Percentiles rank a stretch among this genome's conserved stretches.
phyloP scores from a whole-genome alignment of 179 eudicot species.

The Actinidia polygama region DNA sequence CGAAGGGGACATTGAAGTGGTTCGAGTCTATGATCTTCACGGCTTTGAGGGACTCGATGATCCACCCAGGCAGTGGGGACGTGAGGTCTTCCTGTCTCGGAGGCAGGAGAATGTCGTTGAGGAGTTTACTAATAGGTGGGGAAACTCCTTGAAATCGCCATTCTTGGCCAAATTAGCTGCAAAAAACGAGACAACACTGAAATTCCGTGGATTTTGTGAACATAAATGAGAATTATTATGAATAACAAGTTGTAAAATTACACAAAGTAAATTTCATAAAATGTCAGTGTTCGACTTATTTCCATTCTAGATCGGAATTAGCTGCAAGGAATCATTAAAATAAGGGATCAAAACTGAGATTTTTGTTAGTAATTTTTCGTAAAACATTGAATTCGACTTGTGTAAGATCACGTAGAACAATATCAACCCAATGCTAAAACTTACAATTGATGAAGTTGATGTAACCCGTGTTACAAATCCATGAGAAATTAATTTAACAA shows the following conservation, averaged over 20 bases:
- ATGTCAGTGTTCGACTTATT: too few species aligned
- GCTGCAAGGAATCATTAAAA: too few species aligned
- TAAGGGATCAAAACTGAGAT: background rate
- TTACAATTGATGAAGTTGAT: background rate
- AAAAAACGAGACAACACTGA: too few species aligned
- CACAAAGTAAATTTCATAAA: too few species aligned
- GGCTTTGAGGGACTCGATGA: slow-evolving; percentile 75
- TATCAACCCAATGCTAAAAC: background rate
- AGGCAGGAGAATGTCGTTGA: slow-evolving; percentile 54
- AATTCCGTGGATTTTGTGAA: too few species aligned
- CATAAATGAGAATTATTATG: too few species aligned
- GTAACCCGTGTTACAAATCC: background rate
- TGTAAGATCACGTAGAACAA: background rate
- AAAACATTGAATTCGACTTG: background rate
- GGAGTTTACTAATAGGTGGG: slow-evolving; percentile 53
- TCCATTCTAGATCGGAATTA: too few species aligned
- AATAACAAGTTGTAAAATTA: too few species aligned
- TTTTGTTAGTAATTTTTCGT: background rate
- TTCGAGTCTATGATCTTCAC: slow-evolving; percentile 64
- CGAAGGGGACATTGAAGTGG: slow-evolving; percentile 71
- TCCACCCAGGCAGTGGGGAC: slow-evolving; percentile 89
- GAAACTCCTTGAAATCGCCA: slow-evolving; percentile 75
- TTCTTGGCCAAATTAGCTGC: slow-evolving; percentile 69
- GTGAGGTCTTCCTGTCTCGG: slow-evolving; percentile 42
- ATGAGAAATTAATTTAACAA: background rate